Base-by-base conservation (phyloP, 2,329 filamentous ascomycete species). In the Trematosphaeria pertusa region DNA sequence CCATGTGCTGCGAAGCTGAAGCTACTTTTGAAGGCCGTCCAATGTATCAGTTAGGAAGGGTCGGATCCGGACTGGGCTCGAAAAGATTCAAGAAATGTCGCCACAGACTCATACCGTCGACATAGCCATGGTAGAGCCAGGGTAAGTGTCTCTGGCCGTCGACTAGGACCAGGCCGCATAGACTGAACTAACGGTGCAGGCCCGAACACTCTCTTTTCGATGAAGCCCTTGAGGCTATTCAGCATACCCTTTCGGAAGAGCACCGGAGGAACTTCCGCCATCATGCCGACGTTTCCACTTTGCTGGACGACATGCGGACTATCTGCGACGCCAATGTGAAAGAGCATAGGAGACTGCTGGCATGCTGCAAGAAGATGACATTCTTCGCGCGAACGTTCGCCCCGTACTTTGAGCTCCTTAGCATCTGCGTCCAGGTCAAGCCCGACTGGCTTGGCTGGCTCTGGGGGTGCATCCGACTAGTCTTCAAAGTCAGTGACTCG, bases 321-420 rank as follows among this genome's bases (percentile, higher is more conserved):
- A 20, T 54, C 3, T 54, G 52, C 37, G 31, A 41, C 14, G 18
- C 42, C 17, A 44, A 50, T 12, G 40, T 37, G 32, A 49, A 52
- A 17, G 41, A 51, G 18, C 43, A 54, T 11, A 44, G 39, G 21
- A 54, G 46, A 32, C 33, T 59, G 15, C 19, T 52, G 5, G 36
- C 42, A n/a, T 61, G 54, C 37, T 52, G 45, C 11, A 43, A 46
- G 28, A 65, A 61, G 37, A 48, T 65, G 10, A 38, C 45, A n/a
- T 34, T 56, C 4, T 67, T 67, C 39, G 43, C 55, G 7, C 52
- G 45, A 17, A 33, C 42, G 10, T 61, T 67, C 47, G 54, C 58
- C 21, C 51, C 58, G 6, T 69, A 61, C 45, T 67, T 67, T 36
- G 59, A 65, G 32, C 42, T 67, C 12, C 46, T 69, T 24, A 46